phyloP scores from a whole-genome alignment of 2,329 filamentous ascomycete species.

The Talaromyces verruculosus region DNA sequence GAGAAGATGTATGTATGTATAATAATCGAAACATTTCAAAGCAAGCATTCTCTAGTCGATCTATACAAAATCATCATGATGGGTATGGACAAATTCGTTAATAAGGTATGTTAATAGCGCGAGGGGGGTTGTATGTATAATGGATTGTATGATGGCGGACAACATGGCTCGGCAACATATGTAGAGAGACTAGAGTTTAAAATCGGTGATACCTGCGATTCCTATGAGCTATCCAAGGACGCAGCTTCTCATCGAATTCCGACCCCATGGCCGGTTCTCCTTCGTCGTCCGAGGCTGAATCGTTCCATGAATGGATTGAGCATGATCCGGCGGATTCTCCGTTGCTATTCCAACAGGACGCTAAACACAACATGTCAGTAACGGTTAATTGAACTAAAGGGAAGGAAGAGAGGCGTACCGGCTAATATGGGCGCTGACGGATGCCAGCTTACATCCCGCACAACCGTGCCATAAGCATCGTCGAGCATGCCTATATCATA shows the following conservation, averaged over 20 bases:
- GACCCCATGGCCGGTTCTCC: slow-evolving; percentile 59
- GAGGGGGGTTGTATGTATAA: not conserved
- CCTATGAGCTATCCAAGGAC: slow-evolving; percentile 25
- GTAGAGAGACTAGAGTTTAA: not conserved
- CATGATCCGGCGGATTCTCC: slow-evolving; percentile 72
- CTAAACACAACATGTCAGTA: slow-evolving; percentile 43
- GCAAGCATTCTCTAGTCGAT: not conserved
- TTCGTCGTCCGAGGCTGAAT: slow-evolving; percentile 63
- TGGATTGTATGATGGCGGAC: not conserved
- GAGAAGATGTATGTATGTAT: slow-evolving; percentile 7
- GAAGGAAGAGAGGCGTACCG: slow-evolving; percentile 45
- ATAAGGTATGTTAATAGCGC: not conserved
- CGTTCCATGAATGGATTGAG: slow-evolving; percentile 75
- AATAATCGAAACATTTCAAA: not conserved
- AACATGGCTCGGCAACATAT: not conserved
- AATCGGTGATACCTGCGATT: not conserved
- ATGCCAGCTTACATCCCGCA: slow-evolving; percentile 89
- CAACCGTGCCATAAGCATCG: slow-evolving; percentile 70
- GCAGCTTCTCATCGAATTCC: slow-evolving; percentile 61
- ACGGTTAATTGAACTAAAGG: not conserved
- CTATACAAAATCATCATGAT: not conserved
- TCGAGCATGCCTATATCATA: slow-evolving; percentile 59
- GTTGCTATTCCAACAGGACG: slow-evolving; percentile 80
- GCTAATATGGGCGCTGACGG: slow-evolving; percentile 78
- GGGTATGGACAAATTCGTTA: not conserved